Evolutionary conservation across 2,329 filamentous ascomycete genomes (phyloP).

Genomic region (Nemania bipapillata): DNA sequence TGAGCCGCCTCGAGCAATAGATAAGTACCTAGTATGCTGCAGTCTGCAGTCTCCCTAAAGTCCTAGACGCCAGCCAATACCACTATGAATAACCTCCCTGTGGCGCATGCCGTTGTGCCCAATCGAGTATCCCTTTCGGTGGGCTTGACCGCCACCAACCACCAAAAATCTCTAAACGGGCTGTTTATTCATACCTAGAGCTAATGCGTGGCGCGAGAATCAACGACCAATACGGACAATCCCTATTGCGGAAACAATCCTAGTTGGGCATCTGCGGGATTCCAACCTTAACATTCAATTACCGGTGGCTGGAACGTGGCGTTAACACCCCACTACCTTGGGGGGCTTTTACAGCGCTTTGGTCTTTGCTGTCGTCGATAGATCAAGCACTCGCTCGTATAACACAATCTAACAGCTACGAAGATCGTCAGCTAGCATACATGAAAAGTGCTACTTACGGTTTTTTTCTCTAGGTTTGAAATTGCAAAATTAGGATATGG

Average conservation of each 20-base stretch:
- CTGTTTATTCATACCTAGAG: neutral
- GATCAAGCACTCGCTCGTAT: neutral
- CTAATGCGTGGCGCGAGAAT: conserved; percentile 24
- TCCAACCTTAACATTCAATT: conserved; percentile 16
- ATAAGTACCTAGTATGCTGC: neutral
- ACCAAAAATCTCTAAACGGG: neutral
- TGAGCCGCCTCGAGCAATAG: neutral
- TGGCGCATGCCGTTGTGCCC: neutral
- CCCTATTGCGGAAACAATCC: conserved; percentile 24
- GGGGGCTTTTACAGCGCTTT: neutral
- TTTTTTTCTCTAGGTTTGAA: neutral
- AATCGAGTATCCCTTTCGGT: neutral
- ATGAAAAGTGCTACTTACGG: neutral
- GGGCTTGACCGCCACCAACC: conserved; percentile 18
- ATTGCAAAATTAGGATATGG: neutral
- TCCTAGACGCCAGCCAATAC: neutral
- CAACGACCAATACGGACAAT: conserved; percentile 11
- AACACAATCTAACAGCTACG: neutral
- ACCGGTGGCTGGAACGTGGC: neutral
- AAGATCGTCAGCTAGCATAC: neutral
- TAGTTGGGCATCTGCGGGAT: conserved; percentile 19
- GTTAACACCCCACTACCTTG: neutral
- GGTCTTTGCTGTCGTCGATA: neutral
- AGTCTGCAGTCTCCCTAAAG: no score
- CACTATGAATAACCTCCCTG: neutral